Conservation (phyloP, 495 filamentous ascomycete genomes). For the Aspergillus haitiensis region DNA sequence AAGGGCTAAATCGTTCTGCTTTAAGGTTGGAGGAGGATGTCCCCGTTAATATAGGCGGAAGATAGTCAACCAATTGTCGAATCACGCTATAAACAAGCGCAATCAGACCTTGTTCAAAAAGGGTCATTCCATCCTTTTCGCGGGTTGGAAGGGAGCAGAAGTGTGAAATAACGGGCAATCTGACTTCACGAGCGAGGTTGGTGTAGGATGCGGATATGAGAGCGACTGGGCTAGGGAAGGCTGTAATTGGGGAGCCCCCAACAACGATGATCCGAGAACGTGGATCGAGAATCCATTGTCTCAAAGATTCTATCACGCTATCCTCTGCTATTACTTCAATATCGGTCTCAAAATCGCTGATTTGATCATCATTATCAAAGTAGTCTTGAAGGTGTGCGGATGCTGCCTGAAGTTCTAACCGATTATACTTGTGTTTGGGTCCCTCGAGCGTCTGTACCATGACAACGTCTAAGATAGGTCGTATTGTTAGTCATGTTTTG, state of each 20-base stretch:
- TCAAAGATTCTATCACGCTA: constrained; percentile 35
- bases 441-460: constrained; percentile 32
- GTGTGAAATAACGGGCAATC: constrained; percentile 45
- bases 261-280: constrained; percentile 44
- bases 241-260: constrained; percentile 34
- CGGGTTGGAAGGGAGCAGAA: constrained; percentile 40
- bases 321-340: constrained; percentile 35
- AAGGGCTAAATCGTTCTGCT: constrained; percentile 39
- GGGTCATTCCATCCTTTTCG: constrained; percentile 28
- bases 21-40: constrained; percentile 41
- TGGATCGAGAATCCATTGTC: constrained; percentile 40
- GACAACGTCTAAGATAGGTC: background rate
- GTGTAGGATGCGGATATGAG: constrained; percentile 43
- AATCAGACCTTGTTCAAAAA: constrained; percentile 41
- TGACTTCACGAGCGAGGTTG: constrained; percentile 34
- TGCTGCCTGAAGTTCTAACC: constrained; percentile 42
- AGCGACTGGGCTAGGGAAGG: constrained; percentile 34
- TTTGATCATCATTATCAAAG: constrained; percentile 45
- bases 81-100: constrained; percentile 50
- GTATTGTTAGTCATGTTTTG: background rate
- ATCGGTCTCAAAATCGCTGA: constrained; percentile 36
- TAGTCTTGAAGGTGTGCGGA: constrained; percentile 46
- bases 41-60: constrained; percentile 44
- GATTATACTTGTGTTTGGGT: constrained; percentile 43
- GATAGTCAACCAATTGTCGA: constrained; percentile 47